phyloP scores from a whole-genome alignment of 129 eudicot genomes.

The Sambucus nigra region DNA sequence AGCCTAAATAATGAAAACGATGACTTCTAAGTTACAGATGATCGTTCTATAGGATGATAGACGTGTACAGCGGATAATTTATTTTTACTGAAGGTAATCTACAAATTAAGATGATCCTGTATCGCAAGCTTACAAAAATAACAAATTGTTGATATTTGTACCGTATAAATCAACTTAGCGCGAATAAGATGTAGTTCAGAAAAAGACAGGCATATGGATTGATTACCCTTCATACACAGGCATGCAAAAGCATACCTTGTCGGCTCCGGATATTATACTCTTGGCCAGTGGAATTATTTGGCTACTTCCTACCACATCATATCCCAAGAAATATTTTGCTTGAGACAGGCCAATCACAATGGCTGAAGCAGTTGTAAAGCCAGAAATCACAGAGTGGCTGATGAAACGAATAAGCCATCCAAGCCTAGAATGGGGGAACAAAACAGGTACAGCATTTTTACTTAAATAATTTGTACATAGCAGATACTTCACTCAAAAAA shows the following conservation, averaged over 20 bases:
- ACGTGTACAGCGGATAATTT: background rate
- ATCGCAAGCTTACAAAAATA: too few relatives aligned
- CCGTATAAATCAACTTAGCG: background rate
- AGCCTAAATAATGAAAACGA: too few relatives aligned
- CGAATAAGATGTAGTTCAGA: background rate
- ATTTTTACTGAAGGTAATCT: too few relatives aligned
- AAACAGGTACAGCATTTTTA: too few relatives aligned
- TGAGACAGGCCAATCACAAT: slow-evolving; percentile 87
- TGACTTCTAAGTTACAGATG: too few relatives aligned
- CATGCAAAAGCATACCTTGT: slow-evolving; percentile 43
- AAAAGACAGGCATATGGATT: background rate
- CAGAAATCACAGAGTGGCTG: slow-evolving; percentile 96
- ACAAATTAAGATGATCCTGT: too few relatives aligned
- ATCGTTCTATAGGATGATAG: background rate
- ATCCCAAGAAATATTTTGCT: slow-evolving; percentile 93
- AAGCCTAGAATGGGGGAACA: slow-evolving; percentile 44
- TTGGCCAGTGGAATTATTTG: slow-evolving; percentile 69
- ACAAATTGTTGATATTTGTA: background rate
- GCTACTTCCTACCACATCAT: slow-evolving; percentile 59
- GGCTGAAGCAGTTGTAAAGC: slow-evolving; percentile 97
- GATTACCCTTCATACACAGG: background rate
- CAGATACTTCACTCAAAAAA: background rate
- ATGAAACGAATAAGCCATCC: slow-evolving; percentile 98
- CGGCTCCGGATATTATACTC: slow-evolving; percentile 68
- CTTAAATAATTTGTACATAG: too few relatives aligned